Evolutionary conservation across 768 basidiomycete species (phyloP).

Genomic region (Dioszegia crocea): DNA sequence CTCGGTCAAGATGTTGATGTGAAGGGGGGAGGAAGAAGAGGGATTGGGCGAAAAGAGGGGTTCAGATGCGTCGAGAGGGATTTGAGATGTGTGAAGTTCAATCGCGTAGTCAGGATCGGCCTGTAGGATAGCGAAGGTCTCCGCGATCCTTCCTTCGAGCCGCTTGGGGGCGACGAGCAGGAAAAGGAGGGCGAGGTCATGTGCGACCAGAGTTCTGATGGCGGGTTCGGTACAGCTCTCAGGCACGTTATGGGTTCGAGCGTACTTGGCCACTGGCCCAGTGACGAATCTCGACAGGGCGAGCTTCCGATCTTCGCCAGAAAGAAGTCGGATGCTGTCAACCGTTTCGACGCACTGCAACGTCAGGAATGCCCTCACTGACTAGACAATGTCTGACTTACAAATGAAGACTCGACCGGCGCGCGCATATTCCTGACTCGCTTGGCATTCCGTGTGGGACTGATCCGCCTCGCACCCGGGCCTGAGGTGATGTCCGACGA

Average conservation of each 20-base stretch:
- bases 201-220: slow-evolving; percentile 15
- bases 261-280: no score
- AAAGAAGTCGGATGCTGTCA: no score
- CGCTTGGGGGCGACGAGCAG: slow-evolving; percentile 17
- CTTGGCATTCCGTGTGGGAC: not conserved
- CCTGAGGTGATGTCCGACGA: not conserved
- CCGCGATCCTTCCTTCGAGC: not conserved
- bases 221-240: not conserved
- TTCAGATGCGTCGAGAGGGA: not conserved
- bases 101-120: no score
- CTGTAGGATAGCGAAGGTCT: no score
- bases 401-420: no score
- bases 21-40: not conserved
- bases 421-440: no score
- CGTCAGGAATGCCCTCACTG: no score
- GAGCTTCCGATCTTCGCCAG: no score
- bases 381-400: no score
- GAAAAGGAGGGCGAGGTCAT: slow-evolving; percentile 24
- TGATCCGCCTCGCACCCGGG: slow-evolving; percentile 1
- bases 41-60: no score
- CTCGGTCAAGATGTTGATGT: not conserved
- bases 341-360: no score
- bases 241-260: not conserved
- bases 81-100: not conserved
- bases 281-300: no score